Evolutionary conservation across 176 grass and related monocot genomes (phyloP).

Genomic region (Microstegium vimineum): DNA sequence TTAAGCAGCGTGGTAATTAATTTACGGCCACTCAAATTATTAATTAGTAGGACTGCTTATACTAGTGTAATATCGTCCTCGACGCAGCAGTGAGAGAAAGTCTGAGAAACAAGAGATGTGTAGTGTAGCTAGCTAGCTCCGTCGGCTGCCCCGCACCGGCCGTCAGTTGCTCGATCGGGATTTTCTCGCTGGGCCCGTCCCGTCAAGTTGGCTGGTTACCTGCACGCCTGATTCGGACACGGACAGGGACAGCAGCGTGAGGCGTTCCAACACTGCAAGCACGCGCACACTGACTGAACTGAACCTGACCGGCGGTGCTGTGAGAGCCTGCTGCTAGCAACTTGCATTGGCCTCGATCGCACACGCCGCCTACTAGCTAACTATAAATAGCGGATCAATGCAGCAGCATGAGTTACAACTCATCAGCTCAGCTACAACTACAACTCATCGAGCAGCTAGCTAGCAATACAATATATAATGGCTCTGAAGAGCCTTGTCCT

Average conservation of each 20-base stretch:
- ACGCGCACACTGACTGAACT: not conserved
- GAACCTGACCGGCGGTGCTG: not conserved
- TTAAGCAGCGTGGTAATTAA: too few relatives aligned
- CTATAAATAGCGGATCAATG: slow-evolving; percentile 40
- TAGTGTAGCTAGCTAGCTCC: too few relatives aligned
- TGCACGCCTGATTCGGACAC: not conserved
- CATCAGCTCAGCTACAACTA: not conserved
- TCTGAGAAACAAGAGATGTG: not conserved
- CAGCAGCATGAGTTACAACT: slow-evolving; percentile 4
- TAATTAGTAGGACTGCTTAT: too few relatives aligned
- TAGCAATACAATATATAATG: slow-evolving; percentile 35
- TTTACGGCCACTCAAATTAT: too few relatives aligned
- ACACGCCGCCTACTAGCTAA: not conserved
- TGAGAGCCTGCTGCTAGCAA: not conserved
- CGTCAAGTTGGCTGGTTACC: not conserved
- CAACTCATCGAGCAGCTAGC: too few relatives aligned
- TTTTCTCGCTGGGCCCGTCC: not conserved
- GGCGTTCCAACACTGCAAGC: slow-evolving; percentile 13
- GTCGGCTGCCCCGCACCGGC: not conserved
- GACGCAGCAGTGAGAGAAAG: too few relatives aligned
- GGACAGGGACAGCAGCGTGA: not conserved
- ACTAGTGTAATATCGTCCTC: too few relatives aligned
- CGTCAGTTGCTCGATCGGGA: not conserved
- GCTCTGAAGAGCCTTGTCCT: slow-evolving; percentile 28
- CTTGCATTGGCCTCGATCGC: not conserved